phyloP scores from a whole-genome alignment of 768 basidiomycete species.

The Mycena kentingensis region DNA sequence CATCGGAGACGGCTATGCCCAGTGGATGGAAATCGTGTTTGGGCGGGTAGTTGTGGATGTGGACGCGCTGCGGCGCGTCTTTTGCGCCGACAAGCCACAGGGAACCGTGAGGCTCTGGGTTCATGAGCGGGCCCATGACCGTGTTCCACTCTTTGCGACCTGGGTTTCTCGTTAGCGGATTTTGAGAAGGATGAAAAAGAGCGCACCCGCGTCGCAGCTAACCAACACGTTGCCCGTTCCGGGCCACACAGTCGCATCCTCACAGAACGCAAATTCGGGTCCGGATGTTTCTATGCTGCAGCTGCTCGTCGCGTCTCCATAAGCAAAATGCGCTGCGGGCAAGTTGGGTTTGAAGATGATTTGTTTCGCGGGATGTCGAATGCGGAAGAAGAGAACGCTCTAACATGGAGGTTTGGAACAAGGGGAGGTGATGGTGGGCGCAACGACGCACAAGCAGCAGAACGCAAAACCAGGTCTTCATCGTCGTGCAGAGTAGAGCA shows the following conservation, averaged over 20 bases:
- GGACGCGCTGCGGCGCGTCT: slow-evolving; percentile 39
- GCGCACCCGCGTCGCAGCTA: slow-evolving; percentile 62
- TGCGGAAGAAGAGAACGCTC: slow-evolving; percentile 49
- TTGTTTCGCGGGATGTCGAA: slow-evolving; percentile 42
- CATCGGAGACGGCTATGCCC: slow-evolving; percentile 61
- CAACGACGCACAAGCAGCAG: too few relatives aligned
- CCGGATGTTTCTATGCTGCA: slow-evolving; percentile 41
- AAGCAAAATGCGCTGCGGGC: slow-evolving; percentile 52
- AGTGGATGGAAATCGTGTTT: slow-evolving; percentile 72
- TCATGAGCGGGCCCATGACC: slow-evolving; percentile 67
- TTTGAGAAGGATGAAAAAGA: too few relatives aligned
- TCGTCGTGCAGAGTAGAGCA: too few relatives aligned
- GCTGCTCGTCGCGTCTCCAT: slow-evolving; percentile 48
- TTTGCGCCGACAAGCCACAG: slow-evolving; percentile 46
- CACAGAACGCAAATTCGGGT: slow-evolving; percentile 55
- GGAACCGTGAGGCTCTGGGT: slow-evolving; percentile 59
- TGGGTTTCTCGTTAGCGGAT: too few relatives aligned
- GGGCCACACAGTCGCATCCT: slow-evolving; percentile 68
- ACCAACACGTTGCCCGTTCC: slow-evolving; percentile 43
- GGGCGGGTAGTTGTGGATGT: slow-evolving; percentile 54
- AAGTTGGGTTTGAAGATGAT: slow-evolving; percentile 46
- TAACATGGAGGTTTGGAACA: too few relatives aligned
- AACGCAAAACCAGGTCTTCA: too few relatives aligned
- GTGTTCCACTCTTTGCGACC: slow-evolving; percentile 70
- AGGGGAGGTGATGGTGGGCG: too few relatives aligned